These are phyloP conservation scores for Clonostachys byssicola DNA, from an alignment of 2,329 filamentous ascomycete species.

Conservation along the genomic window DNA sequence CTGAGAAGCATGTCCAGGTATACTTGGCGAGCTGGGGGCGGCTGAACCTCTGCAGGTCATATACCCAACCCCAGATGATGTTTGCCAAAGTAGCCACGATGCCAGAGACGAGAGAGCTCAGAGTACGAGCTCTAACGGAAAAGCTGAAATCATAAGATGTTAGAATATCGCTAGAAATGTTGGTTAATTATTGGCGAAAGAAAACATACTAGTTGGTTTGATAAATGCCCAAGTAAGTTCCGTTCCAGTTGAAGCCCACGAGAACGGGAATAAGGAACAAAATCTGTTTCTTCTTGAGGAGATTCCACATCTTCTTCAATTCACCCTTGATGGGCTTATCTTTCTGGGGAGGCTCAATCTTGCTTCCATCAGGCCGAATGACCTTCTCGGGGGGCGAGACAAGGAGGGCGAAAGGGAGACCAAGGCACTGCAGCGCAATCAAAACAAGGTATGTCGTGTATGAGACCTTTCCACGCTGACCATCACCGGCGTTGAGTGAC, in stretches of 20 bases:
- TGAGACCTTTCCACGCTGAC: constrained; percentile 20
- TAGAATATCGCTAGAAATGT: background rate
- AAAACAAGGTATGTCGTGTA: constrained; percentile 19
- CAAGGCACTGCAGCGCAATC: constrained; percentile 18
- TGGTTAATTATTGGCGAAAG: background rate
- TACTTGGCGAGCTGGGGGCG: constrained; percentile 34
- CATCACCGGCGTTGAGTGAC: constrained; percentile 37
- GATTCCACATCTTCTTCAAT: constrained; percentile 24
- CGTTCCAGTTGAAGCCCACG: constrained; percentile 39
- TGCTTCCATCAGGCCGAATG: constrained; percentile 14
- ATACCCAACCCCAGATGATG: constrained; percentile 44
- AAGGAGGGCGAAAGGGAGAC: constrained; percentile 14
- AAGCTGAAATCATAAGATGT: constrained; percentile 19
- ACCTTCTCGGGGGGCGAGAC: constrained; percentile 19
- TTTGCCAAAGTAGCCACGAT: constrained; percentile 38
- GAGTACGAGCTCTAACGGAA: constrained; percentile 39
- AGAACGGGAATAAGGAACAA: constrained; percentile 43
- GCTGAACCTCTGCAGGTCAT: constrained; percentile 33
- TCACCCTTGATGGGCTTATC: constrained; percentile 30
- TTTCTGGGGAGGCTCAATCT: constrained; percentile 11
- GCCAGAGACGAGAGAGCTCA: constrained; percentile 38
- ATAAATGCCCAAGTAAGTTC: constrained; percentile 46
- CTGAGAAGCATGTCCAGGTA: constrained; percentile 33
- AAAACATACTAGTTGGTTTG: constrained; percentile 34
- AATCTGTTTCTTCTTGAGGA: constrained; percentile 37